Evolutionary conservation across 2,329 filamentous ascomycete species (phyloP), one percentile per base, ranked within the genome.

Genomic region (Eurotiales sp.): DNA sequence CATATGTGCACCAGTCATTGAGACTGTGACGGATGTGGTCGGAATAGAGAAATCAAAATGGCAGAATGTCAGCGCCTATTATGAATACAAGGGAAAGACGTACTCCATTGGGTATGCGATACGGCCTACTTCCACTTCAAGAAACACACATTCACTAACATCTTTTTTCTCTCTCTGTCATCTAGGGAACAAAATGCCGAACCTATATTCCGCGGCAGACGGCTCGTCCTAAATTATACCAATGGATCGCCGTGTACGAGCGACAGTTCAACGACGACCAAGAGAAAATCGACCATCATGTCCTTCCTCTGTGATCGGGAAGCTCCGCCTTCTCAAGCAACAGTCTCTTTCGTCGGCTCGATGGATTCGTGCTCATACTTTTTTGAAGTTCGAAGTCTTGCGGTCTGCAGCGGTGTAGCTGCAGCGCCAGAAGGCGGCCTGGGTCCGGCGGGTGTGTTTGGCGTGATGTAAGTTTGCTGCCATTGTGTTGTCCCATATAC

Each of bases 301-400:
- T 93, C 90, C 21, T 92, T 97, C 67, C 85, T 93, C 58, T 99
- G 93, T 76, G 91, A 96, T 66, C 83, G 83, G 56, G 90, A 96
- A 61, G 84, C 88, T 1, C 76, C 85, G 1, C 79, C 78, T 25
- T 81, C 82, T 4, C 78, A 81, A 36, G 85, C 90, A 3, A 80
- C 81, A 4, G 77, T 93, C 32, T 90, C 88, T 17, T 99, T 96
- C 67, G 86, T 97, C 53, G 89, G 88, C 53, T 86, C 91, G 55
- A 86, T 88, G 36, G 91, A 97, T 65, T 86, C 95, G 54, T 99
- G 93, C 77, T 84, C 89, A 25, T 99, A 97, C 72, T 88, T 95
- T 71, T 99, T 99, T 74, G 91, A 97, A 69, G 86, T 91, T 45
- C 87, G 92, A 58, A 93, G 89, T 21, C 79, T 82, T 41, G 87